Percentiles rank a stretch among this genome's conserved stretches.
Conservation (phyloP, 495 filamentous ascomycete genomes). For the Penicillium flavigenum region DNA sequence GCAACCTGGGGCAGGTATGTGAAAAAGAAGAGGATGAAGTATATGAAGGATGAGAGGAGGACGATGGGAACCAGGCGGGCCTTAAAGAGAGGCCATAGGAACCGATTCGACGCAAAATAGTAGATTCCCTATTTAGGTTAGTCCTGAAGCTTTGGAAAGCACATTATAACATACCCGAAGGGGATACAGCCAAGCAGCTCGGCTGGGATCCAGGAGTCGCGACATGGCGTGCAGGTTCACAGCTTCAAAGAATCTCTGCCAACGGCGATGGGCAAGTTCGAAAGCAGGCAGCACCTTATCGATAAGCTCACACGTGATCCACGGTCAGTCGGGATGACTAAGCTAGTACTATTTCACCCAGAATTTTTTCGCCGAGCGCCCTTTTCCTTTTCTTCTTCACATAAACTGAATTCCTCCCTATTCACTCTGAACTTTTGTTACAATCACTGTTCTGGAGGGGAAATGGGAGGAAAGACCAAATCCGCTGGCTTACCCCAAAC, state of each 20-base stretch:
- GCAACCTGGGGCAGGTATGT: conserved; percentile 61
- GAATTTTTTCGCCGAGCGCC: conserved; percentile 27
- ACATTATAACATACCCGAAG: conserved; percentile 43
- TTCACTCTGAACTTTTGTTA: conserved; percentile 49
- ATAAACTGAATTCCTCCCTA: conserved; percentile 47
- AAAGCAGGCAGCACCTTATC: conserved; percentile 37
- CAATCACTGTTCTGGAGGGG: conserved; percentile 48
- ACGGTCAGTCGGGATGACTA: conserved; percentile 10
- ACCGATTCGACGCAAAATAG: conserved; percentile 59
- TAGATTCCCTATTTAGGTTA: conserved; percentile 51
- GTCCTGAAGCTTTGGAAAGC: not conserved
- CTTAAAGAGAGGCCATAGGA: conserved; percentile 62
- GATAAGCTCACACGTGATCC: conserved; percentile 38
- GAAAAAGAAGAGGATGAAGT: conserved; percentile 61
- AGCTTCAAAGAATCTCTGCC: conserved; percentile 5
- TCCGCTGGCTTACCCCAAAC: conserved; percentile 52
- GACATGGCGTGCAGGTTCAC: conserved; percentile 20
- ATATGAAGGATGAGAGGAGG: conserved; percentile 59
- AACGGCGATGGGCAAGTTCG: not conserved
- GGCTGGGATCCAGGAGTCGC: conserved; percentile 27
- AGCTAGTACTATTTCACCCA: conserved; percentile 13
- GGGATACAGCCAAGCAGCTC: conserved; percentile 57
- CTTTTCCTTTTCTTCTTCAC: conserved; percentile 41
- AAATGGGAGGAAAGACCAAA: conserved; percentile 50
- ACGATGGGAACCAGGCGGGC: conserved; percentile 58